Evolutionary conservation across 2,329 filamentous ascomycete species (phyloP).

Genomic region (Aspergillus ustus): DNA sequence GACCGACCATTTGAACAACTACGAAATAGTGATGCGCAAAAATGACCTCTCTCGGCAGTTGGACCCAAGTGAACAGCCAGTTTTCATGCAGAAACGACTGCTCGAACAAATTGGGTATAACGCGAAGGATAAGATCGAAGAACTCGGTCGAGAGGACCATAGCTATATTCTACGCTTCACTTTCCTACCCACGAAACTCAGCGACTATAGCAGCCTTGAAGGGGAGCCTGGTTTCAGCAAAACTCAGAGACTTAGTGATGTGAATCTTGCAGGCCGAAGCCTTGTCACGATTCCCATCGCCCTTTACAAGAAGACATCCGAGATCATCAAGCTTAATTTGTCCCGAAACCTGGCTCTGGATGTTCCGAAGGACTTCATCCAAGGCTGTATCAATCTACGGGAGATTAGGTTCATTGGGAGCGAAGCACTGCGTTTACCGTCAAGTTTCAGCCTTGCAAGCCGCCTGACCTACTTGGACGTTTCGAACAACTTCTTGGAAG

Average conservation of each 20-base stretch:
- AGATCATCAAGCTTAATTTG: constrained; percentile 93
- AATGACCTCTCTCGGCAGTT: constrained; percentile 87
- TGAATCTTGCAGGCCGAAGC: constrained; percentile 88
- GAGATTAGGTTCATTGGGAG: constrained; percentile 98
- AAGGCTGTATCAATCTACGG: constrained; percentile 85
- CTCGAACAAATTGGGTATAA: constrained; percentile 92
- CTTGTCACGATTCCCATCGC: constrained; percentile 93
- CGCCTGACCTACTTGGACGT: constrained; percentile 88
- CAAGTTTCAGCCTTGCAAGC: constrained; percentile 79
- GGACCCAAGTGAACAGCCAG: constrained; percentile 75
- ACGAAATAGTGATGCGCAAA: constrained; percentile 93
- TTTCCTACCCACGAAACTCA: constrained; percentile 87
- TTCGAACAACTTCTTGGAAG: constrained; percentile 89
- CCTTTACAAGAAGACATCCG: constrained; percentile 85
- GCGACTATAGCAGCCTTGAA: constrained; percentile 73
- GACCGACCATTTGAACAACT: constrained; percentile 87
- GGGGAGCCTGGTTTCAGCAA: constrained; percentile 79
- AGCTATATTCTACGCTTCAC: constrained; percentile 96
- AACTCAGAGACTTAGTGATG: constrained; percentile 88
- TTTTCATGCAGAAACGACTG: constrained; percentile 88
- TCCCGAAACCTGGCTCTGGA: constrained; percentile 91
- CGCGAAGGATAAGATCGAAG: constrained; percentile 83
- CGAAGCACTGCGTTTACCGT: constrained; percentile 82
- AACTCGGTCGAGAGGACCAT: constrained; percentile 94
- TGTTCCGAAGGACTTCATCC: constrained; percentile 94